Base-by-base conservation (phyloP, 2,329 filamentous ascomycete genomes). In the Aspergillus sp. region DNA sequence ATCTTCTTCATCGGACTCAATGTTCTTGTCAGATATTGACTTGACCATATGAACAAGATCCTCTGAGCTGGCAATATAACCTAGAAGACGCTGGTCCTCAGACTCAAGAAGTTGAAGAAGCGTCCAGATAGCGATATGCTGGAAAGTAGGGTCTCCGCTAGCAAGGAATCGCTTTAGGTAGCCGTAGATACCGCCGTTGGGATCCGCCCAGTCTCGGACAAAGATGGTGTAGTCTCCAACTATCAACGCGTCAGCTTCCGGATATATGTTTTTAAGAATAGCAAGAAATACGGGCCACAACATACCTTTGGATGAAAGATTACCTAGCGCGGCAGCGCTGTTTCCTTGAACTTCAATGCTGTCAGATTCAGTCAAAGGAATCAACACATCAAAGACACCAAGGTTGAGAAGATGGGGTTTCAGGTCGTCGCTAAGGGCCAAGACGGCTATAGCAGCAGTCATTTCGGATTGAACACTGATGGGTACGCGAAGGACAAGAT, bases 111-210 rank as follows among this genome's bases (percentile, higher is more conserved):
- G 84, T 72, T 99, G 95, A 3, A 99, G 84, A 48, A 99, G 79
- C 1, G 95, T 99, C 95, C 95, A 99, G 62, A 98, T 96, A 50
- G 95, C 95, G 70, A 99, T 99, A 73, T 99, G 95, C 76, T 99
- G 95, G 81, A 99, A 99, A 0, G 95, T 99, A 1, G 95, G 88
- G 71, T 99, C 95, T 41, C 93, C 93, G 62, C 92, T 97, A 44
- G 90, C 90, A 17, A 99, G 83, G 81, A 99, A 99, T 54, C 93
- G 88, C 67, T 88, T 90, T 36, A 99, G 83, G 71, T 99, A 99
- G 53, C 95, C 95, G 71, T 97, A 93, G 60, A 99, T 96, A 45
- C 95, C 95, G 45, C 92, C 95, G 60, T 91, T 89, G 2, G 95
- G 95, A 68, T 96, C 89, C 17, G 84, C 87, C 95, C 95, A 99